Percentiles rank a stretch among this genome's conserved stretches.
Conservation (phyloP, 2,329 filamentous ascomycete species). For the Emericellopsis cladophorae region DNA sequence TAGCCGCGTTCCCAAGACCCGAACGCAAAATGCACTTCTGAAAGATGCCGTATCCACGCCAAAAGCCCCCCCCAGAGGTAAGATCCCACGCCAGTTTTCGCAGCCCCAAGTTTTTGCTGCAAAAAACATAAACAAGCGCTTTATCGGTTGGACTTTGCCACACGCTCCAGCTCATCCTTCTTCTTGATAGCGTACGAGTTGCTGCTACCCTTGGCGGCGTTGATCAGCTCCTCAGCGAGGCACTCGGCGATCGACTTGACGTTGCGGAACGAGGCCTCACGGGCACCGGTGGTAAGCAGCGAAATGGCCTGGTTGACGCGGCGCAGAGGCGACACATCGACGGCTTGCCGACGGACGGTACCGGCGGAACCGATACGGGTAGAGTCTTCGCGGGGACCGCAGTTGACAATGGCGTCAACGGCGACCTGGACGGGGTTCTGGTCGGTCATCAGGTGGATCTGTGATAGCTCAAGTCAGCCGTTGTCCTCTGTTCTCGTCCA, state of each 20-base stretch:
- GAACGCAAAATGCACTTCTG: conserved; percentile 35
- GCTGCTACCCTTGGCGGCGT: conserved; percentile 99
- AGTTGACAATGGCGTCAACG: conserved; percentile 99
- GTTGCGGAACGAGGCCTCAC: conserved; percentile 98
- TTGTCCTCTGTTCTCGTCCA: conserved; percentile 1
- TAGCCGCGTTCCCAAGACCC: conserved; percentile 31
- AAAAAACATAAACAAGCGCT: conserved; percentile 21
- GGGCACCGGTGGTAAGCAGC: conserved; percentile 96
- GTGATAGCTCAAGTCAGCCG: conserved; percentile 7
- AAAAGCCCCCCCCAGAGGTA: conserved; percentile 18
- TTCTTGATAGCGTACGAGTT: conserved; percentile 99
- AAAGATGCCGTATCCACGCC: conserved; percentile 32
- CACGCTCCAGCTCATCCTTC: conserved; percentile 99
- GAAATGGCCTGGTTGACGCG: conserved; percentile 99
- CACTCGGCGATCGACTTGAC: conserved; percentile 99
- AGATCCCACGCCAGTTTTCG: background rate
- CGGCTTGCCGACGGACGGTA: conserved; percentile 99
- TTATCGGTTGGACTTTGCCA: conserved; percentile 99
- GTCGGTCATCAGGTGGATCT: conserved; percentile 99
- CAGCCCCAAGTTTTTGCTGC: background rate
- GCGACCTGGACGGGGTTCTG: conserved; percentile 99
- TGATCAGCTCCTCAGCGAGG: conserved; percentile 99
- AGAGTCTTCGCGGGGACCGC: conserved; percentile 98
- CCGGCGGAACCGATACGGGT: conserved; percentile 98
- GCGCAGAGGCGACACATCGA: conserved; percentile 98